phyloP scores from a whole-genome alignment of 1,284 basidiomycete genomes.

The Boletus subluridellus region DNA sequence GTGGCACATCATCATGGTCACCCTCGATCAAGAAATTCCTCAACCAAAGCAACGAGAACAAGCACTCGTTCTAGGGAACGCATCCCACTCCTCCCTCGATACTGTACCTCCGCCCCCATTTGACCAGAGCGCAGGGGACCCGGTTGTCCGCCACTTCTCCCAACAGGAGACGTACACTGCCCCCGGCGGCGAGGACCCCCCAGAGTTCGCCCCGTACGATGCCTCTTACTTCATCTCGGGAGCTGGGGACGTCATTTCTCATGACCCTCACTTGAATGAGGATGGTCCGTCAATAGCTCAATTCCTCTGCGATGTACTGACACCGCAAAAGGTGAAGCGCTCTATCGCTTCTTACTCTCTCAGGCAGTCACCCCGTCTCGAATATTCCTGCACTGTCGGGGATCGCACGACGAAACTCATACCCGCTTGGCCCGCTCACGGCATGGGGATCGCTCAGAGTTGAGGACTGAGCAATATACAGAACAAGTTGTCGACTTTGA shows the following conservation, averaged over 20 bases:
- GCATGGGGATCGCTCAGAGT: slow-evolving; percentile 35
- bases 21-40: slow-evolving; percentile 1
- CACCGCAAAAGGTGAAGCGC: slow-evolving; percentile 55
- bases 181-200: slow-evolving; percentile 45
- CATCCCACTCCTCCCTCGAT: background rate
- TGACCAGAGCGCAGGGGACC: slow-evolving; percentile 29
- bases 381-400: slow-evolving; percentile 50
- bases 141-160: slow-evolving; percentile 25
- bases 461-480: slow-evolving; percentile 43
- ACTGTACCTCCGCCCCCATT: slow-evolving; percentile 32
- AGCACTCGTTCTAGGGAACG: background rate
- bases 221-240: slow-evolving; percentile 55
- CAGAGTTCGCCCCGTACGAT: slow-evolving; percentile 58
- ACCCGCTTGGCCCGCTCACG: slow-evolving; percentile 46
- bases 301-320: slow-evolving; percentile 1
- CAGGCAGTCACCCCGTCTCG: slow-evolving; percentile 50
- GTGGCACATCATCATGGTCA: slow-evolving; percentile 2
- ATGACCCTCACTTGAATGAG: slow-evolving; percentile 67
- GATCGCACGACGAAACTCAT: slow-evolving; percentile 56
- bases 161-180: slow-evolving; percentile 16
- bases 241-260: slow-evolving; percentile 58
- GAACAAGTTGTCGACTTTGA: slow-evolving; percentile 64
- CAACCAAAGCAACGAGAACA: slow-evolving; percentile 12
- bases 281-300: slow-evolving; percentile 46
- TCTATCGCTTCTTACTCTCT: slow-evolving; percentile 67